phyloP scores from a whole-genome alignment of 306 rosid species.

The Canavalia ensiformis region DNA sequence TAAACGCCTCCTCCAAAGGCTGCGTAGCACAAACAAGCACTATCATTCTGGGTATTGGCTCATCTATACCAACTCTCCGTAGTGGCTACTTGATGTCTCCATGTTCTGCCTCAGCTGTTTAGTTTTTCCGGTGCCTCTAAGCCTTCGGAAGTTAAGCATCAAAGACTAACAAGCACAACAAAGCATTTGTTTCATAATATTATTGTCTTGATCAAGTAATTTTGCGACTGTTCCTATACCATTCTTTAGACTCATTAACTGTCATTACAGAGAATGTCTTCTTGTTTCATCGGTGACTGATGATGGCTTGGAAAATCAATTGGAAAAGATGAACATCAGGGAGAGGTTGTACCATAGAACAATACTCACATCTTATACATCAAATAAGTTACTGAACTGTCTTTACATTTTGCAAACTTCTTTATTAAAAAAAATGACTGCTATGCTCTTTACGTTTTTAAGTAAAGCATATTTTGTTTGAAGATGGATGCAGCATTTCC shows the following conservation, averaged over 20 bases:
- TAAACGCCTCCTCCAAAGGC: constrained; percentile 45
- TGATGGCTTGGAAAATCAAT: not conserved
- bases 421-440: not conserved
- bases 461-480: not conserved
- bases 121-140: constrained; percentile 26
- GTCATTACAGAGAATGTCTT: constrained; percentile 37
- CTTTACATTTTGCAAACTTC: constrained; percentile 24
- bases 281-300: constrained; percentile 36
- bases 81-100: constrained; percentile 33
- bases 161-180: constrained; percentile 44
- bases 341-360: constrained; percentile 44
- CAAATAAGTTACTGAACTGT: constrained; percentile 40
- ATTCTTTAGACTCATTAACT: constrained; percentile 46
- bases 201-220: constrained; percentile 23
- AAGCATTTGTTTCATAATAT: constrained; percentile 34
- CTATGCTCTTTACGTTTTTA: constrained; percentile 8
- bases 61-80: constrained; percentile 8
- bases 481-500: too few species aligned
- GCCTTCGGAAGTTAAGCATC: constrained; percentile 41
- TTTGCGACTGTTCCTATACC: constrained; percentile 38
- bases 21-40: constrained; percentile 32
- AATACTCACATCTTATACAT: constrained; percentile 38
- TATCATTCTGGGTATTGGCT: constrained; percentile 16
- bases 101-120: constrained; percentile 47
- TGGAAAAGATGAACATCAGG: not conserved